Evolutionary conservation across 2,329 filamentous ascomycete genomes (phyloP), one percentile per base, ranked within the genome.

Genomic region (Mycosphaerelloides madeirae): DNA sequence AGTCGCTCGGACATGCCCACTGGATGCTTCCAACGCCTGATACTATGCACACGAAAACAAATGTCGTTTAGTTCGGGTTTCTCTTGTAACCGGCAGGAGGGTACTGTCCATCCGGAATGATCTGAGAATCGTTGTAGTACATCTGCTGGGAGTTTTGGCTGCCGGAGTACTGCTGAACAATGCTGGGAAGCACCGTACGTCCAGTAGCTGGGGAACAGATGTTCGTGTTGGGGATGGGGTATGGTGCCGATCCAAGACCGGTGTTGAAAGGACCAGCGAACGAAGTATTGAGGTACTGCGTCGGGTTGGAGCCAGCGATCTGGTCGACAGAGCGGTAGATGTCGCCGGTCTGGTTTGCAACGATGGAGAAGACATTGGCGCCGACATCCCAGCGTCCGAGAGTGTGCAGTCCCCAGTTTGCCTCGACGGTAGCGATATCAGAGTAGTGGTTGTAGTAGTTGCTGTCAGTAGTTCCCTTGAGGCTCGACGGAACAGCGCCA

Each of bases 391-490:
- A 72, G 11, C 70, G 66, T 9, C 69, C 70, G 6, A 73, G 66
- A 0, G 68, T 72, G 54, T 68, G 59, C 2, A 72, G 59, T 14
- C 53, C 58, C 70, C 70, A 72, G 56, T 72, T 73, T 8, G 69
- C 68, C 51, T 71, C 65, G 6, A 72, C 69, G 4, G 68, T 69
- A 22, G 63, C 50, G 38, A 72, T 66, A 43, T 68, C 68, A 42
- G 63, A 68, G 62, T 72, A 73, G 61, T 73, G 70, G 61, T 71
- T 66, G 63, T 72, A 72, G 59, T 62, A 90, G 60, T 72, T 78
- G 56, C 68, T 58, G 65, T 94, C 87, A 2, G 72, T 79, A 18
- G 84, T 87, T 44, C 84, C 84, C 32, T 80, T 68, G 1, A 85
- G 74, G n/a, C 76, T 41, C 3, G 70, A 41, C 9, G 85, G 84